Evolutionary conservation across 208 protist species (phyloP).

Genomic region (Crithidia thermophila): DNA sequence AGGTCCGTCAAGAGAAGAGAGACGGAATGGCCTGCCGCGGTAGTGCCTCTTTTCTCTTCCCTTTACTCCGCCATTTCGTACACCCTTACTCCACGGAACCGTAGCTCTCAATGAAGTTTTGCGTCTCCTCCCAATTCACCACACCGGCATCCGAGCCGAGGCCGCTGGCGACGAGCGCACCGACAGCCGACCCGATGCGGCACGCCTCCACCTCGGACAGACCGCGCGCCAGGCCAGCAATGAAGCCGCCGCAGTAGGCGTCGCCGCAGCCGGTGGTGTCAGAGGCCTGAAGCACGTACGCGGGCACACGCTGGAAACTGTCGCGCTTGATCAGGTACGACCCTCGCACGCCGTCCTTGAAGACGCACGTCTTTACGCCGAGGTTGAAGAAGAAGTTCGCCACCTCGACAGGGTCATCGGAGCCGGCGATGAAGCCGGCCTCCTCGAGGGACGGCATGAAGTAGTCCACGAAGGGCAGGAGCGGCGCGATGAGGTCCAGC

Average conservation of each 20-base stretch:
- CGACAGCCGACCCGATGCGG: slow-evolving; percentile 23
- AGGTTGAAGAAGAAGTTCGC: slow-evolving; percentile 23
- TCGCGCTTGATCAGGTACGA: slow-evolving; percentile 24
- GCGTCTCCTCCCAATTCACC: slow-evolving; percentile 20
- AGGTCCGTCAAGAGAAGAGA: too few relatives aligned
- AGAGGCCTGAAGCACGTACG: slow-evolving; percentile 19
- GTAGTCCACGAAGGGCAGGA: slow-evolving; percentile 30
- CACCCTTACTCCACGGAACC: slow-evolving; percentile 2
- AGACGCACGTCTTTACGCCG: slow-evolving; percentile 17
- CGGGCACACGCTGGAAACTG: slow-evolving; percentile 25
- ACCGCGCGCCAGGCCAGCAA: slow-evolving; percentile 17
- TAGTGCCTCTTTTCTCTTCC: too few relatives aligned
- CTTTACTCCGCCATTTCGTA: too few relatives aligned
- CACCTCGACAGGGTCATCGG: slow-evolving; percentile 12
- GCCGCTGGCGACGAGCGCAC: slow-evolving; percentile 27
- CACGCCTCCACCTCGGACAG: slow-evolving; percentile 22
- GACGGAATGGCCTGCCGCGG: too few relatives aligned
- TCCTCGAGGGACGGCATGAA: slow-evolving; percentile 30
- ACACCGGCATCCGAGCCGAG: slow-evolving; percentile 30
- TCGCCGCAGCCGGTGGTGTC: slow-evolving; percentile 33
- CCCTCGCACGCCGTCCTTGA: slow-evolving; percentile 25
- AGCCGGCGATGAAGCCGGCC: slow-evolving; percentile 12
- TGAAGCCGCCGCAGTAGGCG: slow-evolving; percentile 28
- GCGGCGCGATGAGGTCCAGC: slow-evolving; percentile 22
- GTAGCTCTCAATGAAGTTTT: slow-evolving; percentile 6